These are phyloP conservation scores for Echria macrotheca DNA, from an alignment of 495 filamentous ascomycete species.

Conservation along the genomic window DNA sequence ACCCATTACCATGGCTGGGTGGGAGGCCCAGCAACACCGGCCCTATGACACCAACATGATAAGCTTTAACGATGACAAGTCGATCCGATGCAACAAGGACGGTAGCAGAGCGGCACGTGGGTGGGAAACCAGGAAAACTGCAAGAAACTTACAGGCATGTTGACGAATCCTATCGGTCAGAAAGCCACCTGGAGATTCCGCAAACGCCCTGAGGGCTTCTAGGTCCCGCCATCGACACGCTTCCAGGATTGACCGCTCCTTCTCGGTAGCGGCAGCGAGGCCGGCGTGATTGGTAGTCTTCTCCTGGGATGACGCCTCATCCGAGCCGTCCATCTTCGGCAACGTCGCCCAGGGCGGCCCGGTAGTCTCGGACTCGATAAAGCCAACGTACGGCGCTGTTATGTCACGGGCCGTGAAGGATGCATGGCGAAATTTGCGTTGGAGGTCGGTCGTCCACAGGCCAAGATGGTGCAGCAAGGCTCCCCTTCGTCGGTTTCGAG, in stretches of 20 bases:
- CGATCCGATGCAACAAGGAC: no score
- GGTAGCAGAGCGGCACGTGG: no score
- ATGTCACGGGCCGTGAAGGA: not conserved
- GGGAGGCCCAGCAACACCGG: conserved; percentile 66
- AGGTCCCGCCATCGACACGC: conserved; percentile 66
- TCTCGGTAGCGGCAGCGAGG: conserved; percentile 8
- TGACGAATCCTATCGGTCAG: conserved; percentile 74
- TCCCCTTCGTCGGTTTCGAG: no score
- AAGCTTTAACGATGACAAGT: no score
- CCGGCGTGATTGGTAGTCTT: conserved; percentile 13
- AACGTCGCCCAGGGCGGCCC: no score
- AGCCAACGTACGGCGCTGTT: no score
- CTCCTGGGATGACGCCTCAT: conserved; percentile 11
- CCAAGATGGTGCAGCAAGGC: no score
- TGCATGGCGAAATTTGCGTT: no score
- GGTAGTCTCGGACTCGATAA: no score
- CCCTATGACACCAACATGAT: conserved; percentile 47
- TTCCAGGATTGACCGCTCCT: conserved; percentile 45
- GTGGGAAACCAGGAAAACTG: not conserved
- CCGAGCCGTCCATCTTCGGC: conserved; percentile 9
- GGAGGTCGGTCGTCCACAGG: no score
- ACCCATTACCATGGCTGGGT: conserved; percentile 5
- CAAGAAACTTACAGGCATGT: conserved; percentile 70
- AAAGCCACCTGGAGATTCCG: conserved; percentile 69
- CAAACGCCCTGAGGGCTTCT: conserved; percentile 55